Percentiles rank a stretch among this genome's conserved stretches.
Evolutionary conservation across 164 flowering plant species (phyloP).

Genomic region (Euptelea pleiosperma): DNA sequence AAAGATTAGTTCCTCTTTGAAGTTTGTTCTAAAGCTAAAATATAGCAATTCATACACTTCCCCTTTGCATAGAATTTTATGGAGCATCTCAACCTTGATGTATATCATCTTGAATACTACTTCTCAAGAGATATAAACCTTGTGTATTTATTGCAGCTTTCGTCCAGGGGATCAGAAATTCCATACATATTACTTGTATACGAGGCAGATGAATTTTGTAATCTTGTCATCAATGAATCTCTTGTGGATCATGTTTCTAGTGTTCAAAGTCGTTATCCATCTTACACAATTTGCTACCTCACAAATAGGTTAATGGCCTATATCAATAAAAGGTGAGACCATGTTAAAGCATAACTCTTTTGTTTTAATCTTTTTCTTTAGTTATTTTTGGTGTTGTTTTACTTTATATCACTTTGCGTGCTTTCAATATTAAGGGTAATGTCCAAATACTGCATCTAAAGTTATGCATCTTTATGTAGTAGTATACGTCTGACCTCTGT

Average conservation of each 20-base stretch:
- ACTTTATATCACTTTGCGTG: too few species aligned
- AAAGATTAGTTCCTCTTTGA: not conserved
- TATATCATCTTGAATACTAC: not conserved
- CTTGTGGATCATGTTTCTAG: constrained; percentile 51
- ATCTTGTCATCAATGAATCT: constrained; percentile 43
- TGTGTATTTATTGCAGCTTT: constrained; percentile 39
- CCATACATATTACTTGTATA: constrained; percentile 63
- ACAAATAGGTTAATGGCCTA: constrained; percentile 75
- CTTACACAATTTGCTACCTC: constrained; percentile 70
- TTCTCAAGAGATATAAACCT: not conserved
- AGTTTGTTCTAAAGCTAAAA: constrained; percentile 3
- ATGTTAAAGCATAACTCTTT: too few species aligned
- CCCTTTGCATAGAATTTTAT: not conserved
- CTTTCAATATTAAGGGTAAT: too few species aligned
- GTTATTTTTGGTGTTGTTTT: too few species aligned
- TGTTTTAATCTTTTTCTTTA: too few species aligned
- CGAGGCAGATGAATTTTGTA: constrained; percentile 85
- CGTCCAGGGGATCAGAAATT: constrained; percentile 41
- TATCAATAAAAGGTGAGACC: constrained; percentile 66
- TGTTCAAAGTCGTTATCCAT: constrained; percentile 58
- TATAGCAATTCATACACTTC: too few species aligned
- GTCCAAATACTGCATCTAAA: too few species aligned
- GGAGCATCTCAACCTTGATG: not conserved
- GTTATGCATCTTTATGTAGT: too few species aligned
- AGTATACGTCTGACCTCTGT: too few species aligned